Evolutionary conservation across 1,284 basidiomycete genomes (phyloP).

Genomic region (Sporisorium sorghi): DNA sequence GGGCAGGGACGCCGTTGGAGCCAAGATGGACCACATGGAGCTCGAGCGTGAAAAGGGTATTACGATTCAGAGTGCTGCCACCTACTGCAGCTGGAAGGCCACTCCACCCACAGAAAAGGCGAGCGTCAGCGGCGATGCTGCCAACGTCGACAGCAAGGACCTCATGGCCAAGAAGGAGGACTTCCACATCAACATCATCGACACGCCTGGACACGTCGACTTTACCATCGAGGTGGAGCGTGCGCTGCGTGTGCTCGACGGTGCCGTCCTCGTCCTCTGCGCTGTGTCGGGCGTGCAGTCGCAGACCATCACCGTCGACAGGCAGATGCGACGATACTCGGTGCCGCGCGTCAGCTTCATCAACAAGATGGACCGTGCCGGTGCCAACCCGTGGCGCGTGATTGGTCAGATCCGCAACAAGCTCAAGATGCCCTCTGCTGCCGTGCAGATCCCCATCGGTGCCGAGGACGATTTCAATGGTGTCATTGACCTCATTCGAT

Average conservation of each 20-base stretch:
- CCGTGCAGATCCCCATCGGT: constrained; percentile 97
- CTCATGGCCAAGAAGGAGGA: constrained; percentile 74
- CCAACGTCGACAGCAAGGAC: constrained; percentile 45
- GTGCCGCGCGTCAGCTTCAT: constrained; percentile 96
- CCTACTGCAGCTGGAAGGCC: constrained; percentile 95
- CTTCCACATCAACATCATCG: constrained; percentile 97
- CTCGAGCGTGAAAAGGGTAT: constrained; percentile 99
- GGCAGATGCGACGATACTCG: constrained; percentile 95
- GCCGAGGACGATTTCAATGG: constrained; percentile 87
- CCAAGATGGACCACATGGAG: constrained; percentile 99
- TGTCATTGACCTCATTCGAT: constrained; percentile 91
- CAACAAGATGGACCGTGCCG: constrained; percentile 99
- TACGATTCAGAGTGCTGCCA: constrained; percentile 98
- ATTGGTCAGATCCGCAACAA: constrained; percentile 91
- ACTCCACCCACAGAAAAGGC: constrained; percentile 70
- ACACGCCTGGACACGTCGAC: constrained; percentile 99
- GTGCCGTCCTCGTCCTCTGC: constrained; percentile 94
- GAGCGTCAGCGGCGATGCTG: constrained; percentile 69
- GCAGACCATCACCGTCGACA: constrained; percentile 98
- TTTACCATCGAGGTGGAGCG: constrained; percentile 99
- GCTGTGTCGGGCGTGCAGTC: constrained; percentile 96
- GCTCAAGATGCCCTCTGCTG: constrained; percentile 89
- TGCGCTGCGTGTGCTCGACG: constrained; percentile 93
- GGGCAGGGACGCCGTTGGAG: constrained; percentile 93
- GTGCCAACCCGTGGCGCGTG: constrained; percentile 96